Conservation (phyloP, 1,139 yeast species). For the Candida sanyaensis region DNA sequence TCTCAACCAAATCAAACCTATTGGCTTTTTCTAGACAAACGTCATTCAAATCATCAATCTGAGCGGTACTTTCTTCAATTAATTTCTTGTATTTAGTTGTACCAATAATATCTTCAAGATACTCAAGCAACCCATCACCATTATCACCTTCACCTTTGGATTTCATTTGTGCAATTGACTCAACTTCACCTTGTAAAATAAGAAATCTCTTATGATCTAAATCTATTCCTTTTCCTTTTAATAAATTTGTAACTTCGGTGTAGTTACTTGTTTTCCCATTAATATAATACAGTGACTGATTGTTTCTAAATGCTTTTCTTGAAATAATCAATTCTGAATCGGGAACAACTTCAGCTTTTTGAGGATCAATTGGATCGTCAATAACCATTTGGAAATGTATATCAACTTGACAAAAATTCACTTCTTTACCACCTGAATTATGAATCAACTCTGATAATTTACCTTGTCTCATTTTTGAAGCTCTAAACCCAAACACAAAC, state of each 20-base stretch:
- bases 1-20: conserved; percentile 76
- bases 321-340: conserved; percentile 68
- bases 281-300: conserved; percentile 76
- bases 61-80: conserved; percentile 64
- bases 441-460: conserved; percentile 90
- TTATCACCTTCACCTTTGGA: conserved; percentile 91
- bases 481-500: conserved; percentile 96
- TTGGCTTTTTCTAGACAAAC: conserved; percentile 79
- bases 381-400: conserved; percentile 83
- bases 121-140: conserved; percentile 93
- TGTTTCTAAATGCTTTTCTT: conserved; percentile 76
- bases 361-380: conserved; percentile 52
- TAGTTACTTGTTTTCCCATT: conserved; percentile 71
- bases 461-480: conserved; percentile 95
- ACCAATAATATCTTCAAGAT: conserved; percentile 95
- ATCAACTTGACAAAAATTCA: conserved; percentile 84
- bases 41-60: conserved; percentile 73
- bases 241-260: conserved; percentile 73
- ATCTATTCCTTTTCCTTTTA: conserved; percentile 88
- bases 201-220: conserved; percentile 92
- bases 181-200: conserved; percentile 97
- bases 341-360: conserved; percentile 43
- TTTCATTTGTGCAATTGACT: conserved; percentile 97
- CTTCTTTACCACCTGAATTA: conserved; percentile 63
- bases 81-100: conserved; percentile 79